Evolutionary conservation across 805 yeast species (phyloP).

Genomic region (Kodamaea fukazawae): DNA sequence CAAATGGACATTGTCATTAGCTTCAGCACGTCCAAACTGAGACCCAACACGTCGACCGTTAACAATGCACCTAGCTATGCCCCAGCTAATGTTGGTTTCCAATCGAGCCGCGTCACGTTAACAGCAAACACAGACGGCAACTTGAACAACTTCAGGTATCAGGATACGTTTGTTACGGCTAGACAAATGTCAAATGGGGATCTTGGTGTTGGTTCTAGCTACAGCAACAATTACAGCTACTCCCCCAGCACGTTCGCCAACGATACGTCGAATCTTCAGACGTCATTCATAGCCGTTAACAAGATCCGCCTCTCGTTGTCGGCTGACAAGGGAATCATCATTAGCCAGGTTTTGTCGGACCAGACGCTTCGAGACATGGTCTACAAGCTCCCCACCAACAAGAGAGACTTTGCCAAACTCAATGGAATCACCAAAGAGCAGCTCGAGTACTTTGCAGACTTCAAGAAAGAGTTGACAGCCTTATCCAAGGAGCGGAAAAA

Average conservation of each 20-base stretch:
- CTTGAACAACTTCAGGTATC: constrained; percentile 18
- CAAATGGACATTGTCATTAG: constrained; percentile 48
- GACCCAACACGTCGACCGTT: constrained; percentile 1
- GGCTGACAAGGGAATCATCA: constrained; percentile 35
- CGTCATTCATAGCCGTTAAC: constrained; percentile 25
- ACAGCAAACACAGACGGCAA: constrained; percentile 8
- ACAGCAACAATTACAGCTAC: background rate
- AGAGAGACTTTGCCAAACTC: constrained; percentile 43
- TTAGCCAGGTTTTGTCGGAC: constrained; percentile 24
- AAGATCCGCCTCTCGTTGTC: constrained; percentile 42
- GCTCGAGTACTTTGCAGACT: constrained; percentile 33
- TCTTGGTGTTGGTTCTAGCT: constrained; percentile 6
- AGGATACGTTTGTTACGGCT: constrained; percentile 27
- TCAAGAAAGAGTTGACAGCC: constrained; percentile 34
- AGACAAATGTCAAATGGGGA: constrained; percentile 15
- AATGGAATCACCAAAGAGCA: constrained; percentile 33
- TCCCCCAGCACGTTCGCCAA: background rate
- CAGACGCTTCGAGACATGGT: constrained; percentile 54
- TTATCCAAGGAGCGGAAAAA: constrained; percentile 33
- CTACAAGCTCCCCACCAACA: constrained; percentile 48
- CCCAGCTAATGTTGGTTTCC: background rate
- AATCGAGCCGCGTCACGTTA: constrained; percentile 1
- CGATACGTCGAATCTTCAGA: constrained; percentile 11
- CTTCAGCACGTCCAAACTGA: constrained; percentile 35
- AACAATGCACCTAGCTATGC: background rate